These are phyloP conservation scores for Plasmodium fragile DNA, from an alignment of 169 alveolate species.

Conservation along the genomic window DNA sequence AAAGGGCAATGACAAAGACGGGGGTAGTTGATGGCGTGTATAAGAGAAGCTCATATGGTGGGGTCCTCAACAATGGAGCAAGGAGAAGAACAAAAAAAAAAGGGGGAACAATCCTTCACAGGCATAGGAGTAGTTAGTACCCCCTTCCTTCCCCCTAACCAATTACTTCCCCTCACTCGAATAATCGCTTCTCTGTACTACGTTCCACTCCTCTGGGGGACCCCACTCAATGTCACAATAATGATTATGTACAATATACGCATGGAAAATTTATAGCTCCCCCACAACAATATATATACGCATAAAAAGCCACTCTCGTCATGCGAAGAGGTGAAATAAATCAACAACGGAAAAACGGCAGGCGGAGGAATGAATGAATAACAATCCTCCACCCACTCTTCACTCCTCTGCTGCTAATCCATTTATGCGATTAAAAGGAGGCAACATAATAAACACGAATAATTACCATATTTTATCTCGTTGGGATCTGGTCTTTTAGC, in stretches of 20 bases:
- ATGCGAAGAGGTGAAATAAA: neutral
- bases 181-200: neutral
- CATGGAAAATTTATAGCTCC: neutral
- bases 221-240: neutral
- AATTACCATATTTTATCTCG: constrained; percentile 85
- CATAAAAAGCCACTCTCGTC: neutral
- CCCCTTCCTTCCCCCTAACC: neutral
- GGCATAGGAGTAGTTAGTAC: too few relatives aligned
- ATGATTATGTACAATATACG: neutral
- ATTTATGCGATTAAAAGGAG: neutral
- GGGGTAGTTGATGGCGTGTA: neutral
- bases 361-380: neutral
- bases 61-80: neutral
- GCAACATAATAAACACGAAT: neutral
- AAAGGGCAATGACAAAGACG: neutral
- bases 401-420: neutral
- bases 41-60: neutral
- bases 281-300: neutral
- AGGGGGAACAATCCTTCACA: neutral
- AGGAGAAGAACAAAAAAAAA: too few relatives aligned
- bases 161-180: neutral
- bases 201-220: neutral
- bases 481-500: constrained; percentile 89
- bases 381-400: too few relatives aligned
- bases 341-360: neutral